Base-by-base conservation (phyloP, 2,329 filamentous ascomycete species). In the Fusarium camptoceras region DNA sequence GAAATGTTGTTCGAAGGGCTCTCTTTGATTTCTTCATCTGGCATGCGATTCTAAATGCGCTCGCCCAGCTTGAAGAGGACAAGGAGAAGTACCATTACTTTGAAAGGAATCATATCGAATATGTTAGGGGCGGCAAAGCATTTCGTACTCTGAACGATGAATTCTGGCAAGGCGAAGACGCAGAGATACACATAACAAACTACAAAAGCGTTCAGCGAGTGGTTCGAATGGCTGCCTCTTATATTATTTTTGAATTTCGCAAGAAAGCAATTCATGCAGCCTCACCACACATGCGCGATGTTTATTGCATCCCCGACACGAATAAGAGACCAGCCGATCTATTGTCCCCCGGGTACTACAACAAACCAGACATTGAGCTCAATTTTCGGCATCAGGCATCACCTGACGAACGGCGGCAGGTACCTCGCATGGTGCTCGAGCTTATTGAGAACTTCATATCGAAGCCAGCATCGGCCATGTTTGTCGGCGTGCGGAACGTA, bases 371-470 rank as follows among this genome's bases (percentile, higher is more conserved):
- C 5, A 59, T 47, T 10, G 12, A 18, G 14, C 60, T 62, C 28
- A 39, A 25, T 12, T 42, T 72, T 8, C 41, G 34, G 10, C 49
- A 37, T 22, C 53, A 47, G 31, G 54, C 50, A 3, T 22, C 47
- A 15, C 22, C 55, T 18, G 41, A 31, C 25, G 56, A 66, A 12
- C 42, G 64, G 37, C 24, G 51, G 10, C 51, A 71, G 16, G 41
- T 59, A 31, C 27, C 50, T 10, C 66, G 59, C 15, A 59, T 64
- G 16, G 58, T 71, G 30, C 65, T 61, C 12, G 66, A 71, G n/a
- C 44, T 74, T 22, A 73, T 73, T 16, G 68, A 74, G 53, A 73
- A 74, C 39, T 74, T 74, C 59, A 69, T 74, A 15, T 67, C 69
- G 28, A 55, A 55, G 20, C 18, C 37, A 20, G 18, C 31, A 14